Evolutionary conservation across 2,329 filamentous ascomycete genomes (phyloP).

Genomic region (Aspergillus sp.): DNA sequence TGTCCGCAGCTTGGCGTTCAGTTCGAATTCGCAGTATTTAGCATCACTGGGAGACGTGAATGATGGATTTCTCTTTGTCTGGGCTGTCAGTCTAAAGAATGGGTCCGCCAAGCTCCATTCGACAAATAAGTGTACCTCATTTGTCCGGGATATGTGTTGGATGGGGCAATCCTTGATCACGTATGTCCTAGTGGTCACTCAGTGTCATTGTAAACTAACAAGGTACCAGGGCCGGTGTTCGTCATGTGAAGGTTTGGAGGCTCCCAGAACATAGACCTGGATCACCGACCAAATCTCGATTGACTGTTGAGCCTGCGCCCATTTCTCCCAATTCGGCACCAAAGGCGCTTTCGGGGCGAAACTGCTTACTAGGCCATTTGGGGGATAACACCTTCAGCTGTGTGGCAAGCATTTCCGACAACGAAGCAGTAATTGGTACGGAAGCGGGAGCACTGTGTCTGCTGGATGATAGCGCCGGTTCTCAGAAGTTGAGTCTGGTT

Average conservation of each 20-base stretch:
- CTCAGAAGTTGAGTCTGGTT: constrained; percentile 61
- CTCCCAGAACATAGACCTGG: constrained; percentile 57
- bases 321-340: constrained; percentile 40
- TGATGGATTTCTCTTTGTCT: constrained; percentile 89
- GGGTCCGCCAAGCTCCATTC: constrained; percentile 70
- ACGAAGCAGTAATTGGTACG: constrained; percentile 72
- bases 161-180: constrained; percentile 77
- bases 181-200: constrained; percentile 24
- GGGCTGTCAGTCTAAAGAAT: constrained; percentile 74
- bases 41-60: constrained; percentile 83
- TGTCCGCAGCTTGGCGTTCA: constrained; percentile 82
- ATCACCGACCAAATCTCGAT: constrained; percentile 58
- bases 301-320: constrained; percentile 31
- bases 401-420: constrained; percentile 61
- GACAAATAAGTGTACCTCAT: constrained; percentile 88
- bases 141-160: constrained; percentile 82
- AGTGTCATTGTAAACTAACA: constrained; percentile 2
- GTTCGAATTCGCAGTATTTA: constrained; percentile 73
- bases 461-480: constrained; percentile 65
- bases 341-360: constrained; percentile 73
- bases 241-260: constrained; percentile 90
- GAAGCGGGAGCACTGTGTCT: constrained; percentile 86
- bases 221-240: constrained; percentile 58
- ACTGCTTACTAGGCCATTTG: constrained; percentile 73
- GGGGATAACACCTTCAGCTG: constrained; percentile 80